Evolutionary conservation across 805 yeast species (phyloP), one percentile per base, ranked within the genome.

Genomic region (Barnettozyma sp.): DNA sequence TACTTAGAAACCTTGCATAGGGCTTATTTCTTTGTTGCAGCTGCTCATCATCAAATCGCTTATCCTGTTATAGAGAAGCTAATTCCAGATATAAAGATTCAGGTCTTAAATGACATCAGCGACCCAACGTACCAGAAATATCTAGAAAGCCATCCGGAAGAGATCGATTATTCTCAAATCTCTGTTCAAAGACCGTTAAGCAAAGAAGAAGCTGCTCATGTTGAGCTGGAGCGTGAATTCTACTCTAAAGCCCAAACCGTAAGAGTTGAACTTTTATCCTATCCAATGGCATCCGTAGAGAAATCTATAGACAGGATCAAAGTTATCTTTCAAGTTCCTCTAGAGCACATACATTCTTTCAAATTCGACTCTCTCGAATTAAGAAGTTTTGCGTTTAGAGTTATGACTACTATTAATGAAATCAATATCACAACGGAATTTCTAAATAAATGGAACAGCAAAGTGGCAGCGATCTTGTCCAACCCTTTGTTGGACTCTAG

Each of bases 21-120:
- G 34, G 69, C 80, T 29, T 81, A 74, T 50, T 90, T 88, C 51
- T 73, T 86, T 42, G 62, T 82, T 18, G 97, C 85, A 0, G 75
- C 87, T 2, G 73, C 82, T 0, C 73, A 81, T 49, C 83, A 69
- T 44, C 88, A 81, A 46, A 52, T 65, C 22, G 63, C 65, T 29
- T 51, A 60, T 10, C 68, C 66, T 7, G 56, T 58, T 49, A 17
- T 42, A 6, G 29, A 29, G 4, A 22, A 28, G 2, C 39, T 58
- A 26, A 55, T 58, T 9, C 56, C 58, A 29, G 50, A 44, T 6
- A 56, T 58, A 39, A 41, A 24, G 25, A 37, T 33, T 3, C 25
- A 30, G 30, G 34, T 13, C n/a, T 22, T 5, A 24, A 31, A 11
- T 40, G 48, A 22, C 44, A 38, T 2, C 41, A 40, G 50, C 32